These are phyloP conservation scores for Debaryomyces prosopidis DNA, from an alignment of 805 yeast genomes.

Conservation along the genomic window DNA sequence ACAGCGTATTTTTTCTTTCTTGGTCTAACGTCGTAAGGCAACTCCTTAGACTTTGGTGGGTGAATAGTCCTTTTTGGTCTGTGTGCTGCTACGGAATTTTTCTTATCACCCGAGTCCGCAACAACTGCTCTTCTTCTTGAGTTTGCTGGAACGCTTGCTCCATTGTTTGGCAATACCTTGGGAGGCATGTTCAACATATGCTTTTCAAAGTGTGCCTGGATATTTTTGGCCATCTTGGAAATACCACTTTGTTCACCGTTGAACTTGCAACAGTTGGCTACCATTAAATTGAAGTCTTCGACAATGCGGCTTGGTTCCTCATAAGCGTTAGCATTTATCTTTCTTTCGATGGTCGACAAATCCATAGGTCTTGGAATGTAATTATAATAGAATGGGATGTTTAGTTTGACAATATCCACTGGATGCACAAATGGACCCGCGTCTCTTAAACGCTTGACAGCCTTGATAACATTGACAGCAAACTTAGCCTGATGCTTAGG, in stretches of 20 bases:
- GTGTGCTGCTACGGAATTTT: constrained; percentile 70
- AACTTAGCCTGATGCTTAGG: constrained; percentile 85
- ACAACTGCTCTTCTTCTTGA: constrained; percentile 22
- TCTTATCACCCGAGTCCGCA: constrained; percentile 15
- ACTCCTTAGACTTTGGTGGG: constrained; percentile 93
- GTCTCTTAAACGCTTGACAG: constrained; percentile 87
- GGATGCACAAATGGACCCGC: constrained; percentile 88
- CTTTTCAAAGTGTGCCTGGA: constrained; percentile 90
- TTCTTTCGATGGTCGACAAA: constrained; percentile 83
- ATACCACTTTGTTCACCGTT: constrained; percentile 84
- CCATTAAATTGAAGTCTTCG: constrained; percentile 83
- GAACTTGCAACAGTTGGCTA: constrained; percentile 75
- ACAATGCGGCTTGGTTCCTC: constrained; percentile 65
- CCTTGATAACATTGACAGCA: constrained; percentile 75
- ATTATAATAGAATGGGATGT: constrained; percentile 88
- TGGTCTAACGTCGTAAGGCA: constrained; percentile 89
- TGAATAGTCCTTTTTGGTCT: constrained; percentile 95
- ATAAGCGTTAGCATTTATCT: constrained; percentile 69
- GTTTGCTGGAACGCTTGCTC: constrained; percentile 11
- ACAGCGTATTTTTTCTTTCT: constrained; percentile 88
- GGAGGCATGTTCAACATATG: constrained; percentile 92
- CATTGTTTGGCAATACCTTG: constrained; percentile 29
- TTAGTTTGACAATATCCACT: constrained; percentile 84
- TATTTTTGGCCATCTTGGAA: constrained; percentile 86
- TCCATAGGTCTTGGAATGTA: constrained; percentile 90